Conservation (phyloP, 441 rosid species). For the Aleurites moluccanus region DNA sequence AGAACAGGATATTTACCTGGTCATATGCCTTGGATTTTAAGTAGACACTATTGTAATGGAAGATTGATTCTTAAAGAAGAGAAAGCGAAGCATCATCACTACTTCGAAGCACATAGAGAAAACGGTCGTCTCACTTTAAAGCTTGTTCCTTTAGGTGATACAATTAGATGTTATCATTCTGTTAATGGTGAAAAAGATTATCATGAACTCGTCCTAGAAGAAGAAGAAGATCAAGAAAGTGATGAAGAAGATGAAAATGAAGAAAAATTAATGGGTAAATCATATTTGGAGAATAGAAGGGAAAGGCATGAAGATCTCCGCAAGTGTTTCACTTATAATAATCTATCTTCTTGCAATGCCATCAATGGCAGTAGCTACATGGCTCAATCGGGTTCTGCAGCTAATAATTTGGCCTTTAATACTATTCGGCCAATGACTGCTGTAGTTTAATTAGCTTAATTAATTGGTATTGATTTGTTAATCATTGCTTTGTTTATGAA, state of each 20-base stretch:
- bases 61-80: constrained; percentile 37
- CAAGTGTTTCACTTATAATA: constrained; percentile 28
- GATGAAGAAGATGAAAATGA: background rate
- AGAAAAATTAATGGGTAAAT: background rate
- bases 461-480: background rate
- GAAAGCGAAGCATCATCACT: constrained; percentile 36
- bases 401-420: constrained; percentile 15
- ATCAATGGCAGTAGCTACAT: background rate
- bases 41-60: constrained; percentile 34
- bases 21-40: constrained; percentile 40
- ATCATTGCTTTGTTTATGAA: no score
- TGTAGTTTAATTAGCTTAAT: no score
- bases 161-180: constrained; percentile 6
- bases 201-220: background rate
- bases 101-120: constrained; percentile 37
- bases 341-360: constrained; percentile 20
- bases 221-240: background rate
- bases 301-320: constrained; percentile 19
- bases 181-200: background rate
- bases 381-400: constrained; percentile 14
- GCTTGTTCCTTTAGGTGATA: constrained; percentile 30
- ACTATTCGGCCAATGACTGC: constrained; percentile 9
- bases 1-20: constrained; percentile 31
- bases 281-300: constrained; percentile 3
- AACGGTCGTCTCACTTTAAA: constrained; percentile 37